Conservation (phyloP, 2,329 filamentous ascomycete species). For the Didymella arachidicola region DNA sequence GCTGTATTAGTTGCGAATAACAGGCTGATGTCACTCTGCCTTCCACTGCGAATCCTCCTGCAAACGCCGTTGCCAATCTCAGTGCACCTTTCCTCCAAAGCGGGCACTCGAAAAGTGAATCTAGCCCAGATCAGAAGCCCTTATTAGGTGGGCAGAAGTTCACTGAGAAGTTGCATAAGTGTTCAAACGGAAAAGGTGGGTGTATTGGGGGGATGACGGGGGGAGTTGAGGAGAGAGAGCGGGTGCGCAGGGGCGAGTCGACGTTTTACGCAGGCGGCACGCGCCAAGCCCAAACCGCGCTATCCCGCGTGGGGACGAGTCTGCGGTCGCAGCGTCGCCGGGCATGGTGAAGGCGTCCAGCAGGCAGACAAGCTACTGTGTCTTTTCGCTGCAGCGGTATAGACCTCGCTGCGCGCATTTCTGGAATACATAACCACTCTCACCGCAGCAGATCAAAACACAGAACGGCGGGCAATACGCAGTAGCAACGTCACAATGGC, state of each 20-base stretch:
- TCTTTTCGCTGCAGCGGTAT: conserved; percentile 22
- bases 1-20: conserved; percentile 48
- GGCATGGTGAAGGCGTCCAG: conserved; percentile 16
- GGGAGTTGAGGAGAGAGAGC: conserved; percentile 38
- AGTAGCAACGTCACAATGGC: conserved; percentile 40
- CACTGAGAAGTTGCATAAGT: conserved; percentile 49
- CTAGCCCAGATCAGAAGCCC: conserved; percentile 50
- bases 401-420: background rate
- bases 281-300: conserved; percentile 31
- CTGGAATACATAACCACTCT: background rate
- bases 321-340: conserved; percentile 19
- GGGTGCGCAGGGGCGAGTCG: conserved; percentile 33
- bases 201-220: conserved; percentile 27
- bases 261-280: conserved; percentile 32
- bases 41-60: conserved; percentile 36
- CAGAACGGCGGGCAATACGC: conserved; percentile 37
- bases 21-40: conserved; percentile 44
- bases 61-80: conserved; percentile 44
- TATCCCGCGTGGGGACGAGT: conserved; percentile 30
- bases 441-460: conserved; percentile 36
- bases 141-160: conserved; percentile 50
- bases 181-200: conserved; percentile 41
- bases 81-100: conserved; percentile 44
- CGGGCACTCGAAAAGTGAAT: conserved; percentile 42
- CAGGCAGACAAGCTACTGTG: conserved; percentile 32